Conservation (phyloP, 495 filamentous ascomycete species). For the Lasiosphaeria miniovina region DNA sequence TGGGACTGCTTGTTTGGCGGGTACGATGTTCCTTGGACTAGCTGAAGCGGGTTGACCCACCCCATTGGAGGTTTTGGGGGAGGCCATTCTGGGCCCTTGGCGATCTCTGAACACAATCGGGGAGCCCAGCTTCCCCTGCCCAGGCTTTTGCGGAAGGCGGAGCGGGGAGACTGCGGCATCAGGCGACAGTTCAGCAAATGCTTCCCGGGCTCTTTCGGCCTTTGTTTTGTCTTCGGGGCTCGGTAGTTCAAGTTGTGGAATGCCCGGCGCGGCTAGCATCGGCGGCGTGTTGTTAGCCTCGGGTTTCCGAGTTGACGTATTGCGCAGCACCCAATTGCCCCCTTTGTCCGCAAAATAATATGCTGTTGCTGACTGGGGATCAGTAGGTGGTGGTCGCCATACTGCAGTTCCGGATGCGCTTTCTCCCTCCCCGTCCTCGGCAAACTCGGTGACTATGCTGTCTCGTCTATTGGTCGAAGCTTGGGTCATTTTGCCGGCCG, state of each 20-base stretch:
- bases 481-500: constrained; percentile 8
- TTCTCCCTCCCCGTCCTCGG: constrained; percentile 44
- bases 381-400: constrained; percentile 40
- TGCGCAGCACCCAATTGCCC: constrained; percentile 45
- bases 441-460: constrained; percentile 47
- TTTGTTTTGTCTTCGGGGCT: constrained; percentile 40
- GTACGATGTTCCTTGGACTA: background rate
- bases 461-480: constrained; percentile 26
- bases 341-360: constrained; percentile 43
- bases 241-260: constrained; percentile 31
- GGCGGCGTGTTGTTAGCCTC: constrained; percentile 10
- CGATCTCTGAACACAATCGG: constrained; percentile 29
- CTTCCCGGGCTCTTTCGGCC: constrained; percentile 35
- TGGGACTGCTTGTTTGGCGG: background rate
- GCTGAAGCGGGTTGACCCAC: background rate
- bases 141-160: constrained; percentile 18
- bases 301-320: constrained; percentile 16
- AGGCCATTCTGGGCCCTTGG: constrained; percentile 9
- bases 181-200: constrained; percentile 23
- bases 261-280: constrained; percentile 12
- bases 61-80: constrained; percentile 14
- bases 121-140: constrained; percentile 21
- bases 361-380: constrained; percentile 37
- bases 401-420: constrained; percentile 28
- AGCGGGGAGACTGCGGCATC: constrained; percentile 27